Base-by-base conservation (phyloP, 2,329 filamentous ascomycete species). In the Trichoderma sp. region DNA sequence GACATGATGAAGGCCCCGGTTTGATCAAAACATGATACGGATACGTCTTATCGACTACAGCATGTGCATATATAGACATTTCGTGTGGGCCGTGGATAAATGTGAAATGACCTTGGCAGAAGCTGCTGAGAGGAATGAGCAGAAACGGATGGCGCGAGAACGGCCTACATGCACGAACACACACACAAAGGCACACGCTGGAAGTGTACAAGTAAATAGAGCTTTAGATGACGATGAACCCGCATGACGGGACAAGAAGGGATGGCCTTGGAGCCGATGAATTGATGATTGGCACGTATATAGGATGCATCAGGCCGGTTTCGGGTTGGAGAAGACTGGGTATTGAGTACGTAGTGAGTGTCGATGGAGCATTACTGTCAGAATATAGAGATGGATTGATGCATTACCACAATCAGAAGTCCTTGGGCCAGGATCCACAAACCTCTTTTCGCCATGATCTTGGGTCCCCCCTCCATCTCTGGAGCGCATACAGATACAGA, bases 181-280 rank as follows among this genome's bases (percentile, higher is more conserved):
- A 52, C 50, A 52, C 50, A 52, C 43, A 45, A 45, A 19, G 17
- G 51, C 43, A 63, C 26, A 45, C 50, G 47, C n/a, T 43, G 41
- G 17, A 51, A 4, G 52, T 56, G 51, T 57, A 51, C 9, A 45
- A 48, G 51, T 57, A 50, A 57, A 69, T 66, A 67, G 63, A 69
- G 44, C 26, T 63, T 63, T 68, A 69, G 66, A 68, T 55, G 51
- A 61, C 28, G 56, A 65, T 55, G 63, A 66, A 55, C 67, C 48
- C 59, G 63, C 63, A 39, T 68, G 63, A 60, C 39, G 44, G 19
- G 50, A 34, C 51, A 60, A 54, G 39, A 48, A n/a, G 45, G 51
- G 41, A 39, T 24, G 64, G 64, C 64, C 56, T 55, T 63, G 62
- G 19, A 50, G 47, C 52, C 45, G 63, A 67, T 66, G 58, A 62